These are phyloP conservation scores for Candida coquimbonensis DNA, from an alignment of 805 yeast genomes.

Conservation along the genomic window DNA sequence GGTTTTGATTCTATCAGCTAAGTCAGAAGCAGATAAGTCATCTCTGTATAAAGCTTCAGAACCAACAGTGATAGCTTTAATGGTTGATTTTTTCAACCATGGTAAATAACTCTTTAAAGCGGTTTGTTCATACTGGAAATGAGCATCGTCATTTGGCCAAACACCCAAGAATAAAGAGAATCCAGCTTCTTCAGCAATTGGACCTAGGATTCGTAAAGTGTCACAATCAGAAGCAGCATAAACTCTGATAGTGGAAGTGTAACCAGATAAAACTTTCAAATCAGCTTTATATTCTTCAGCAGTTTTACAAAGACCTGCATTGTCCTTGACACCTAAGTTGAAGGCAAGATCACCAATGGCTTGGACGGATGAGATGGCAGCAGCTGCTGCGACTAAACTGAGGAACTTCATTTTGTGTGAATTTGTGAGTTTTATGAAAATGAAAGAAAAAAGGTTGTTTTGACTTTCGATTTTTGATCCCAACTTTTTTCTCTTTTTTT, in stretches of 20 bases:
- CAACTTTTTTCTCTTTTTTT: too few relatives aligned
- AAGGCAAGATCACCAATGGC: slow-evolving; percentile 74
- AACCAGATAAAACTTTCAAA: slow-evolving; percentile 47
- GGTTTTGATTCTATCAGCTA: slow-evolving; percentile 60
- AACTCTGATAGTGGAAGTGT: slow-evolving; percentile 67
- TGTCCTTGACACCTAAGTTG: slow-evolving; percentile 78
- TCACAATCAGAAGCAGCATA: slow-evolving; percentile 94
- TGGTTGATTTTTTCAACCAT: slow-evolving; percentile 54
- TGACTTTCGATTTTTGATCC: too few relatives aligned
- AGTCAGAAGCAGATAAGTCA: slow-evolving; percentile 68
- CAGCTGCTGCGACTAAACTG: slow-evolving; percentile 29
- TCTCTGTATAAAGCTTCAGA: slow-evolving; percentile 93
- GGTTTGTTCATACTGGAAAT: slow-evolving; percentile 63
- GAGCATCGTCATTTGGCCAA: slow-evolving; percentile 89
- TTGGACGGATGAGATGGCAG: slow-evolving; percentile 40
- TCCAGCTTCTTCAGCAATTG: slow-evolving; percentile 75
- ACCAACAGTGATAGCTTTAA: slow-evolving; percentile 81
- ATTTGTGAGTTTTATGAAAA: too few relatives aligned
- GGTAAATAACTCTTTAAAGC: slow-evolving; percentile 74
- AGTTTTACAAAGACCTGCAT: slow-evolving; percentile 69
- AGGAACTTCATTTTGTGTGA: slow-evolving; percentile 15
- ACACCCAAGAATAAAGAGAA: slow-evolving; percentile 77
- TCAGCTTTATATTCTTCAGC: slow-evolving; percentile 66
- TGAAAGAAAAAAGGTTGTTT: too few relatives aligned
- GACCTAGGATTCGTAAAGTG: slow-evolving; percentile 77